These are phyloP conservation scores for Aspergillaceae sp. DNA, from an alignment of 2,329 filamentous ascomycete species.

Conservation along the genomic window DNA sequence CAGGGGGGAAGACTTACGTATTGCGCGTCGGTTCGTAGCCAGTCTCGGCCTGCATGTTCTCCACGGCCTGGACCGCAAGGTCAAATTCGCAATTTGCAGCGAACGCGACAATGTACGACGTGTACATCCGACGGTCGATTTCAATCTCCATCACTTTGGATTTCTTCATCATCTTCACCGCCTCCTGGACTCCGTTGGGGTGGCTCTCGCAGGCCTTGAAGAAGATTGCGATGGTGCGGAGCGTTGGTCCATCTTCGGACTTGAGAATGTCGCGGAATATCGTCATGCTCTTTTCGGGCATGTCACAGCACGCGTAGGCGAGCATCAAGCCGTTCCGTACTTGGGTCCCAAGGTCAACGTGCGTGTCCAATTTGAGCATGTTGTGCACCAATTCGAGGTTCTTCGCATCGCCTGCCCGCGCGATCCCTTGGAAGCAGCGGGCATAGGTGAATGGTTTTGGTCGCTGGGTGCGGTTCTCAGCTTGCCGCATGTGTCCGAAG, in stretches of 20 bases:
- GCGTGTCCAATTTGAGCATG: slow-evolving; percentile 87
- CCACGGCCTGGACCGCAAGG: slow-evolving; percentile 57
- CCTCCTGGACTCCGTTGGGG: slow-evolving; percentile 33
- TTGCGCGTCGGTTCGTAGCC: slow-evolving; percentile 59
- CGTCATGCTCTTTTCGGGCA: slow-evolving; percentile 58
- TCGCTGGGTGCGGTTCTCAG: slow-evolving; percentile 53
- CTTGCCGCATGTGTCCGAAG: slow-evolving; percentile 89
- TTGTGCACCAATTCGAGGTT: slow-evolving; percentile 73
- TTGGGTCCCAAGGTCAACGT: slow-evolving; percentile 64
- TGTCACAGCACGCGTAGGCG: slow-evolving; percentile 64
- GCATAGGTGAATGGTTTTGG: slow-evolving; percentile 70
- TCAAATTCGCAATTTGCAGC: slow-evolving; percentile 64
- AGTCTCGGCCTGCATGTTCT: slow-evolving; percentile 57
- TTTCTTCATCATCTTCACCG: slow-evolving; percentile 46
- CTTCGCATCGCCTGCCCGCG: slow-evolving; percentile 50
- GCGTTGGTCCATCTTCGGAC: slow-evolving; percentile 76
- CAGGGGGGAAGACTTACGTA: slow-evolving; percentile 51
- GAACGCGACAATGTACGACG: slow-evolving; percentile 67
- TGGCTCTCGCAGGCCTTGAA: slow-evolving; percentile 67
- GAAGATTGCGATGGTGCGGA: slow-evolving; percentile 69
- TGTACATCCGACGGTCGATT: slow-evolving; percentile 63
- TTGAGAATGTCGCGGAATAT: slow-evolving; percentile 81
- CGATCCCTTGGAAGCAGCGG: slow-evolving; percentile 66
- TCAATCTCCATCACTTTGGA: slow-evolving; percentile 68
- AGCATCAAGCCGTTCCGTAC: slow-evolving; percentile 82